These are phyloP conservation scores for Apiospora marii DNA, from an alignment of 2,329 filamentous ascomycete species.

Conservation along the genomic window DNA sequence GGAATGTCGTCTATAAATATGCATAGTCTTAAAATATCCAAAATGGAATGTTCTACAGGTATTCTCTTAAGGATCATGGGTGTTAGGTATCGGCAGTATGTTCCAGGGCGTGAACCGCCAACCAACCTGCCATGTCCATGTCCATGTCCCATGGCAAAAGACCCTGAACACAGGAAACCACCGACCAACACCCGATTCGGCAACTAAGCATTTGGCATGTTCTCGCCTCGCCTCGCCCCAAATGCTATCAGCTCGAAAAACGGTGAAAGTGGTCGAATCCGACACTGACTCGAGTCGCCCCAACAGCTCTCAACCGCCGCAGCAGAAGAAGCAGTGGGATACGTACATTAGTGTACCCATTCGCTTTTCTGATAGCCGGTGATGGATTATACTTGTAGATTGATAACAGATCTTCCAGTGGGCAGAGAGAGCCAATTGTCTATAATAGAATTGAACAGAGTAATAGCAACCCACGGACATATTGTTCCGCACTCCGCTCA, in stretches of 20 bases:
- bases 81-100: background rate
- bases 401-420: background rate
- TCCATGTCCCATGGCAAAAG: background rate
- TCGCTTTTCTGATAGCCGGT: too few relatives aligned
- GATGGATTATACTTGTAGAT: background rate
- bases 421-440: background rate
- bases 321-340: background rate
- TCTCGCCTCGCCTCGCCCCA: conserved; percentile 14
- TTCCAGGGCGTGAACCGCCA: background rate
- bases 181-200: conserved; percentile 1
- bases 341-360: background rate
- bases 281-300: conserved; percentile 6
- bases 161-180: background rate
- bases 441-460: background rate
- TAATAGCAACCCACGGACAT: background rate
- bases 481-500: conserved; percentile 6
- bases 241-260: background rate
- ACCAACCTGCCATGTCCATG: conserved; percentile 7
- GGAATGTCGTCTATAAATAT: background rate
- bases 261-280: conserved; percentile 16
- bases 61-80: background rate
- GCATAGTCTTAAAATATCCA: background rate
- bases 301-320: background rate
- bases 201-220: conserved; percentile 2
- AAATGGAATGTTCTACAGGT: background rate